These are phyloP conservation scores for Pezizomycotina sp. DNA, from an alignment of 2,329 filamentous ascomycete genomes.

Conservation along the genomic window DNA sequence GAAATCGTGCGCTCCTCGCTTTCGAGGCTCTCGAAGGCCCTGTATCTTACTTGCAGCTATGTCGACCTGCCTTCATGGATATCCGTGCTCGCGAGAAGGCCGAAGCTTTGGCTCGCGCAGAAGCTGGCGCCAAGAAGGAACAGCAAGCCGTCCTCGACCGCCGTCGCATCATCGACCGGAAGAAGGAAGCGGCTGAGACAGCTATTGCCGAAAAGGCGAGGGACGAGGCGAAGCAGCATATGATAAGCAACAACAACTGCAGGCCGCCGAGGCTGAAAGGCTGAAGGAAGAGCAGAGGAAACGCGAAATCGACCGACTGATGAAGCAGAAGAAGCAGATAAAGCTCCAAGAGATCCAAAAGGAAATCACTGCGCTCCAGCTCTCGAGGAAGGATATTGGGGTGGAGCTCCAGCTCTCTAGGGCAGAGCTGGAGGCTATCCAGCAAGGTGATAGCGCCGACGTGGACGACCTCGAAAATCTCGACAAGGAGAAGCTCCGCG, in stretches of 20 bases:
- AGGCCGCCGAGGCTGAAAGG: conserved; percentile 76
- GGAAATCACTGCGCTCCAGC: conserved; percentile 79
- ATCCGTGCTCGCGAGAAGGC: conserved; percentile 62
- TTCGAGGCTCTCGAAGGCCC: conserved; percentile 72
- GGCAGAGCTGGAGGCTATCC: conserved; percentile 14
- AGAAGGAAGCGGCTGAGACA: conserved; percentile 88
- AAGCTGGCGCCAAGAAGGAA: conserved; percentile 80
- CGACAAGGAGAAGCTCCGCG: conserved; percentile 76
- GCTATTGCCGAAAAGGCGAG: conserved; percentile 75
- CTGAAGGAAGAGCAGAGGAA: conserved; percentile 84
- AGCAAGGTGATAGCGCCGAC: conserved; percentile 40
- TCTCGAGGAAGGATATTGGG: conserved; percentile 47
- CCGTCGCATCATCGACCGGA: conserved; percentile 84
- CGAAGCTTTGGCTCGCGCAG: conserved; percentile 62
- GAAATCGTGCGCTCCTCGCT: conserved; percentile 95
- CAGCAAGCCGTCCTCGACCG: conserved; percentile 70
- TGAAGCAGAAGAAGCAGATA: conserved; percentile 76
- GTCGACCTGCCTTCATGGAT: conserved; percentile 77
- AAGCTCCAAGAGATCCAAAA: conserved; percentile 88
- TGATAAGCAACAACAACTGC: conserved; percentile 70
- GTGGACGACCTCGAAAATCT: conserved; percentile 68
- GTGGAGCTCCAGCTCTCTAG: conserved; percentile 18
- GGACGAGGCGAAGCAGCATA: conserved; percentile 78
- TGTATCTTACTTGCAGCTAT: conserved; percentile 89
- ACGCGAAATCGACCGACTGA: conserved; percentile 69